phyloP scores from a whole-genome alignment of 2,329 filamentous ascomycete species.

The Sarocladiaceae sp. region DNA sequence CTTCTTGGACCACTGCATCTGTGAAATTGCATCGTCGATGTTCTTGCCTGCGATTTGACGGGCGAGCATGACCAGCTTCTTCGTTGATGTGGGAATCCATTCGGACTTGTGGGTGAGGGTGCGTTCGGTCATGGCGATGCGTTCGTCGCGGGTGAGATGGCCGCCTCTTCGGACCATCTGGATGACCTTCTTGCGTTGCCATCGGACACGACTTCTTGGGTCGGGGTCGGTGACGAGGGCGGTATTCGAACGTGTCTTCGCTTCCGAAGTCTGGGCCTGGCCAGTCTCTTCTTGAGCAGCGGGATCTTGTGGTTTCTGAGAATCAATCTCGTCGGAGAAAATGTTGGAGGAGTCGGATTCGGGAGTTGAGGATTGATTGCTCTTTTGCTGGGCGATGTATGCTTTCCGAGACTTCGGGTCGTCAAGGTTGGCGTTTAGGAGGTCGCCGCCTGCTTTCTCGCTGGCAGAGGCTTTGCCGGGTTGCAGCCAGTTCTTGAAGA shows the following conservation, averaged over 20 bases:
- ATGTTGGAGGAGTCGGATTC: conserved; percentile 41
- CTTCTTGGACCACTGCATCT: conserved; percentile 96
- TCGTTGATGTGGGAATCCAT: conserved; percentile 77
- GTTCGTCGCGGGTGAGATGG: conserved; percentile 52
- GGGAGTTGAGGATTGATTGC: conserved; percentile 23
- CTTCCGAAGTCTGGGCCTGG: conserved; percentile 15
- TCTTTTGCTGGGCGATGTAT: conserved; percentile 26
- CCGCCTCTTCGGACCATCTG: conserved; percentile 60
- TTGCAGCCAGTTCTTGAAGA: conserved; percentile 33
- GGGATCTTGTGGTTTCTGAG: conserved; percentile 20
- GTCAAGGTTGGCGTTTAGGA: conserved; percentile 31
- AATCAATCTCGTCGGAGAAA: conserved; percentile 55
- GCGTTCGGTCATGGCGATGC: conserved; percentile 62
- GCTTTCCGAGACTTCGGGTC: conserved; percentile 37
- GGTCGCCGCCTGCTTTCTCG: conserved; percentile 21
- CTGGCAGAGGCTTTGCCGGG: conserved; percentile 27
- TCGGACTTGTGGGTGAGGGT: conserved; percentile 57
- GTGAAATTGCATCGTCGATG: conserved; percentile 87
- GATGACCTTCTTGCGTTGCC: conserved; percentile 81
- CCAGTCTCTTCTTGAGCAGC: conserved; percentile 13
- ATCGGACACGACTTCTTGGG: conserved; percentile 65
- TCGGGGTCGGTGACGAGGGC: conserved; percentile 69
- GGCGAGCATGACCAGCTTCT: conserved; percentile 85
- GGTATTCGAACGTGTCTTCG: conserved; percentile 46
- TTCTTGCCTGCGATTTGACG: conserved; percentile 89